These are phyloP conservation scores for Didymella keratinophila DNA, from an alignment of 2,329 filamentous ascomycete genomes.

Conservation along the genomic window DNA sequence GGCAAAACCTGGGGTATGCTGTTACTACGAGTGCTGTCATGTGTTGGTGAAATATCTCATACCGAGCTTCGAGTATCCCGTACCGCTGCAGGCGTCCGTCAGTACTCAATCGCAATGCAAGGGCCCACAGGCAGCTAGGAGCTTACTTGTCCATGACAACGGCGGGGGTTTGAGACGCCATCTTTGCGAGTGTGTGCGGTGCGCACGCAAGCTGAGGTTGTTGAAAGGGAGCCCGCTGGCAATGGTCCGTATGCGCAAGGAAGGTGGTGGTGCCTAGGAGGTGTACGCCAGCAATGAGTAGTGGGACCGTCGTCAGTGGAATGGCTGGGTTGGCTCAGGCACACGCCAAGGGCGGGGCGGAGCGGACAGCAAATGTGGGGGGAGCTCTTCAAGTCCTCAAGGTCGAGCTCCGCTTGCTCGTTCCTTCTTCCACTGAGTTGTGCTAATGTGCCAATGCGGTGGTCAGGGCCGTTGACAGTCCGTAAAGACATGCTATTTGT, in stretches of 20 bases:
- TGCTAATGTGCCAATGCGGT: constrained; percentile 4
- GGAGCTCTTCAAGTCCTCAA: constrained; percentile 8
- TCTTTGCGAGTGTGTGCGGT: constrained; percentile 56
- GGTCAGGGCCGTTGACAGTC: neutral
- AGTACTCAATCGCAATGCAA: constrained; percentile 46
- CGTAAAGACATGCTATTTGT: neutral
- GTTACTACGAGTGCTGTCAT: constrained; percentile 46
- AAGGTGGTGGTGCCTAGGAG: constrained; percentile 16
- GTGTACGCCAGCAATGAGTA: constrained; percentile 18
- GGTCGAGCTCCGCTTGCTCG: constrained; percentile 11
- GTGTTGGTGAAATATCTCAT: constrained; percentile 47
- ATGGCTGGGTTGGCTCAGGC: constrained; percentile 17
- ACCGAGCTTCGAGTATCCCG: constrained; percentile 99
- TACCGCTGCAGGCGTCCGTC: constrained; percentile 74
- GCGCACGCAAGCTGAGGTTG: constrained; percentile 37
- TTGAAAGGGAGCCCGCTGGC: constrained; percentile 30
- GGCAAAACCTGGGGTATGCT: constrained; percentile 76
- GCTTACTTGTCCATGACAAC: constrained; percentile 99
- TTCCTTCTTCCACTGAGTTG: constrained; percentile 18
- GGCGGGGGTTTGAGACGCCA: constrained; percentile 99
- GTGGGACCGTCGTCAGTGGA: constrained; percentile 36
- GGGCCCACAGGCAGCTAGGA: constrained; percentile 41
- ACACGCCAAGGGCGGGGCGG: constrained; percentile 23
- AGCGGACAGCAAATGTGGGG: constrained; percentile 35
- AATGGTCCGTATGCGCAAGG: constrained; percentile 31